Base-by-base conservation (phyloP, 257 asterid genomes). In the Ilex asprella region DNA sequence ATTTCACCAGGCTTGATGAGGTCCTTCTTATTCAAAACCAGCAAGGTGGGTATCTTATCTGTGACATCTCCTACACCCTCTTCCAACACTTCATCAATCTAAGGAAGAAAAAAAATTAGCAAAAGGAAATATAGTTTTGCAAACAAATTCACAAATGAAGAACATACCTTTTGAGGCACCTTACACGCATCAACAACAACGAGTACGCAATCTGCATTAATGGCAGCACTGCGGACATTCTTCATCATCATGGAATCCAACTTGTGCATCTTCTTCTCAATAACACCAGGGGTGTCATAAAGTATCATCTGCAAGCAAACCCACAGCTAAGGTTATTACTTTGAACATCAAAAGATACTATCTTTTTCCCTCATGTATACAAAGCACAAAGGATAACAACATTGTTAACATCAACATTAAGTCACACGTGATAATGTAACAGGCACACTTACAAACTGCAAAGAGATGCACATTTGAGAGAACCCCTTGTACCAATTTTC, bases 1-100 rank as follows among this genome's bases (percentile, higher is more conserved):
- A 93, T 85, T 87, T 93, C 99, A 69, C 99, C 99, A 15, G 99
- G 99, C 58, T 89, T 93, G 72, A 93, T 84, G 59, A 86, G 89
- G 70, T 93, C 99, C 77, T 84, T 86, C 81, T 93, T 93, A 85
- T 93, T 93, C 68, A 93, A 79, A 76, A 89, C 97, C 35, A 93
- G 77, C 73, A 93, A 74, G 56, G 84, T 82, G 29, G 99, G 99
- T 16, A 87, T 51, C 68, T 82, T 83, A 61, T 75, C 75, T 52
- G 75, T 83, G 50, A 76, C 81, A 60, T 75, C 83, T 67, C 95
- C 93, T 30, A 81, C 79, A 59, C 88, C 97, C 69, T 79, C 87
- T 64, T 83, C 94, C 82, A 93, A 74, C 60, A 89, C 75, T 66
- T 87, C 94, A 67, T 87, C 97, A 73, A 93, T 86, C 99, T 93